Conservation (phyloP, 75 land plant genomes). For the Adiantum capillusveneris region DNA sequence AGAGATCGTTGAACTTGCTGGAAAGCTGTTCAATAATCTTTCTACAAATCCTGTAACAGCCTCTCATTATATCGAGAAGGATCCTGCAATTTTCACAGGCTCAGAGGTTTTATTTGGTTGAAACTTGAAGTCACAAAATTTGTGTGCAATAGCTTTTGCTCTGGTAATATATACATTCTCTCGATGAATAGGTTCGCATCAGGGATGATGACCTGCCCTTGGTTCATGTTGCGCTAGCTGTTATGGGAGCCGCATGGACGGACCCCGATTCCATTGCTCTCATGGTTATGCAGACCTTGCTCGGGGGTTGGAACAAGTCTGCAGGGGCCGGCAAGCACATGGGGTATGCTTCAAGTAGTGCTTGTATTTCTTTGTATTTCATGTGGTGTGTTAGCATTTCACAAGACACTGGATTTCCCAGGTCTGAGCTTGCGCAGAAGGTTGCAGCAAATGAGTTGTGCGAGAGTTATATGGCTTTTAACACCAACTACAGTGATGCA, state of each 20-base stretch:
- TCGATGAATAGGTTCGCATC: slow-evolving; percentile 51
- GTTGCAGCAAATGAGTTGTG: slow-evolving; percentile 73
- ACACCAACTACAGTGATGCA: slow-evolving; percentile 89
- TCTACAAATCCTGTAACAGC: slow-evolving; percentile 42
- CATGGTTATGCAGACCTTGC: slow-evolving; percentile 95
- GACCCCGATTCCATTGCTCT: slow-evolving; percentile 93
- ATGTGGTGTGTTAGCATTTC: neutral
- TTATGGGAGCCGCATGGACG: slow-evolving; percentile 89
- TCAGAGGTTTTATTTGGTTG: slow-evolving; percentile 38
- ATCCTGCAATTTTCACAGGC: slow-evolving; percentile 56
- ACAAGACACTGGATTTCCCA: slow-evolving; percentile 12
- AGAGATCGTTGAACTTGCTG: slow-evolving; percentile 39
- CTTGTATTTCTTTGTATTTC: no score
- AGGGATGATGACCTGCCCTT: slow-evolving; percentile 85
- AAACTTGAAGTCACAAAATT: neutral
- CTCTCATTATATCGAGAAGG: slow-evolving; percentile 37
- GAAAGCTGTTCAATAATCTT: slow-evolving; percentile 39
- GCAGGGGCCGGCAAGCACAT: slow-evolving; percentile 77
- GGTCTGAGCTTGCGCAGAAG: slow-evolving; percentile 85
- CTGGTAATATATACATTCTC: neutral
- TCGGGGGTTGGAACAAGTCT: slow-evolving; percentile 86
- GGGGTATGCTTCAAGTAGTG: slow-evolving; percentile 50
- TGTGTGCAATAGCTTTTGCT: neutral
- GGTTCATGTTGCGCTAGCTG: slow-evolving; percentile 87
- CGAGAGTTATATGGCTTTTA: slow-evolving; percentile 94